These are phyloP conservation scores for Tirmania nivea DNA, from an alignment of 495 filamentous ascomycete species.

Conservation along the genomic window DNA sequence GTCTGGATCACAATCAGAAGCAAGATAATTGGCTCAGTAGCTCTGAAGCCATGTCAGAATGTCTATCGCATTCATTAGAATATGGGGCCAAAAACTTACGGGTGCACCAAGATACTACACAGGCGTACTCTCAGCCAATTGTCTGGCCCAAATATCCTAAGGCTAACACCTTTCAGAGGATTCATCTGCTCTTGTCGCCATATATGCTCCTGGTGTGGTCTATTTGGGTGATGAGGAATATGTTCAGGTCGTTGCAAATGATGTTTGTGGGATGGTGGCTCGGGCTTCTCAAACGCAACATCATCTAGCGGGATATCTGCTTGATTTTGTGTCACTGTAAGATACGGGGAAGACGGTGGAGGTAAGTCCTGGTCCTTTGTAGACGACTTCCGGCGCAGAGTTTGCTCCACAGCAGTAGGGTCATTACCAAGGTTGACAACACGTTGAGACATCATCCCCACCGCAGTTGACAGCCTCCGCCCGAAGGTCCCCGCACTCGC, in stretches of 20 bases:
- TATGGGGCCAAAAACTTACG: slow-evolving; percentile 20
- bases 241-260: background rate
- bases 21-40: slow-evolving; percentile 70
- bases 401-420: slow-evolving; percentile 51
- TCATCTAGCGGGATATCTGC: background rate
- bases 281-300: slow-evolving; percentile 20
- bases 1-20: slow-evolving; percentile 75
- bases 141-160: slow-evolving; percentile 63
- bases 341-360: slow-evolving; percentile 20
- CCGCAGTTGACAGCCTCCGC: slow-evolving; percentile 60
- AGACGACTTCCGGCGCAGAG: slow-evolving; percentile 44
- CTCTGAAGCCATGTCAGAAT: slow-evolving; percentile 1
- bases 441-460: slow-evolving; percentile 91
- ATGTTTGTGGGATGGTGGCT: slow-evolving; percentile 25
- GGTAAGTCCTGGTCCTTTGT: slow-evolving; percentile 17
- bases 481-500: slow-evolving; percentile 39
- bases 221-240: background rate
- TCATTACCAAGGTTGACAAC: slow-evolving; percentile 90
- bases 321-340: background rate
- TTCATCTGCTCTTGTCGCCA: slow-evolving; percentile 35
- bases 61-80: background rate
- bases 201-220: background rate
- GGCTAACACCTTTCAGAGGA: slow-evolving; percentile 67
- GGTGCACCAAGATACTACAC: slow-evolving; percentile 74
- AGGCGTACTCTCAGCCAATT: slow-evolving; percentile 50